Evolutionary conservation across 2,329 filamentous ascomycete species (phyloP), one percentile per base, ranked within the genome.

Genomic region (Lasiodiplodia citricola): DNA sequence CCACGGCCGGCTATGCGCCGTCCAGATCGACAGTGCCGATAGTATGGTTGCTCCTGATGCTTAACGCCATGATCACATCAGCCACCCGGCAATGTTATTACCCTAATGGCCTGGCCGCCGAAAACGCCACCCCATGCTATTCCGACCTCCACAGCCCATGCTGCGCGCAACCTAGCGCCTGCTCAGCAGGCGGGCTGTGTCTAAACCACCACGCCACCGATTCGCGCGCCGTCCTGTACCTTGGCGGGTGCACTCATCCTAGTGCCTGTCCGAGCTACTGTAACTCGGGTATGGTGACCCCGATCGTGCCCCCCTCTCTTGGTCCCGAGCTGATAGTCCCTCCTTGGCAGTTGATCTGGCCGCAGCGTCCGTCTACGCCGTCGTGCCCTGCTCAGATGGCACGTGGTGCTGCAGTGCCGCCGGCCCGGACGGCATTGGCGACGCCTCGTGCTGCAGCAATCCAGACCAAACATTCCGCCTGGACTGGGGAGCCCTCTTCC

Each of bases 251-350:
- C 18, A 64, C 60, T 44, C 47, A 64, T 50, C 44, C 60, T 25
- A 64, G 44, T 14, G 44, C 60, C 60, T 64, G 60, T 35, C 47
- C 60, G 4, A 52, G 31, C 47, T 52, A 64, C 60, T 64, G 60
- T 44, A 64, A 64, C 47, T 64, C 60, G 31, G 60, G 60, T 64
- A 64, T 64, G 60, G n/a, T 37, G 60, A 64, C 51, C 60, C 35
- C 28, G 28, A 31, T 38, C 60, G 18, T 23, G 44, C 25, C n/a
- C 47, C 14, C 14, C 14, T 4, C 3, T 52, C 60, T 25, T 52
- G 14, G 16, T 28, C 38, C 44, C 60, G 8, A 38, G 47, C 60
- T 64, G 44, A 64, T 28, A 4, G 28, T 62, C 41, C 28, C 44
- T 63, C 16, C 31, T 52, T 7, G 11, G 14, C 47, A 64, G 60